Base-by-base conservation (phyloP, 2,329 filamentous ascomycete genomes). In the Talaromyces sp. region DNA sequence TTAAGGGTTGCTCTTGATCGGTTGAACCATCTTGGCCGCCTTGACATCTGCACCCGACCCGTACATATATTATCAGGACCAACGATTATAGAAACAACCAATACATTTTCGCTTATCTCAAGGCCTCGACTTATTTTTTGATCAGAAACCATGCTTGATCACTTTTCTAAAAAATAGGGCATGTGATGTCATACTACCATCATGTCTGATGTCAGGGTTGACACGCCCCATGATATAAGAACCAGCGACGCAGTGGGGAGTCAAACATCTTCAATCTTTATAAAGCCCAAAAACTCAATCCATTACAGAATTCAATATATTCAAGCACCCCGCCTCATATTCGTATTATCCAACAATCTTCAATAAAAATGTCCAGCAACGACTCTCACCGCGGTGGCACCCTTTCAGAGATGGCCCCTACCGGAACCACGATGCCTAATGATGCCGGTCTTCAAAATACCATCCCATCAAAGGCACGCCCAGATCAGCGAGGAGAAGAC, bases 391-490 rank as follows among this genome's bases (percentile, higher is more conserved):
- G 69, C 54, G 74, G 74, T 50, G 73, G 72, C 63, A 71, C 71
- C 67, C 68, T 75, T 63, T 71, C 68, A 65, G 68, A 73, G 67
- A 70, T 75, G 71, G 74, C 72, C 24, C 68, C 72, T 3, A 71
- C 74, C 1, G 73, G 75, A 31, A 76, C 72, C 0, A 66, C 61
- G 6, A 71, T 82, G 19, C 82, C 82, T 33, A 76, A 75, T 54
- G 81, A 82, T 62, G 80, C 79, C 27, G 81, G 79, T 87, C 0
- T 79, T 37, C 71, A 76, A 60, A 77, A 78, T 64, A 72, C 72
- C 63, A 77, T 82, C 64, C 76, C 76, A 35, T 79, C 79, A 8
- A 71, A 77, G 24, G 69, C 79, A 63, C 72, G 76, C 56, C 73
- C 79, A 43, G 71, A 81, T 68, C 72, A 82, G 69, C 65, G 27